phyloP scores from a whole-genome alignment of 257 asterid genomes.

The Ballota nigra region DNA sequence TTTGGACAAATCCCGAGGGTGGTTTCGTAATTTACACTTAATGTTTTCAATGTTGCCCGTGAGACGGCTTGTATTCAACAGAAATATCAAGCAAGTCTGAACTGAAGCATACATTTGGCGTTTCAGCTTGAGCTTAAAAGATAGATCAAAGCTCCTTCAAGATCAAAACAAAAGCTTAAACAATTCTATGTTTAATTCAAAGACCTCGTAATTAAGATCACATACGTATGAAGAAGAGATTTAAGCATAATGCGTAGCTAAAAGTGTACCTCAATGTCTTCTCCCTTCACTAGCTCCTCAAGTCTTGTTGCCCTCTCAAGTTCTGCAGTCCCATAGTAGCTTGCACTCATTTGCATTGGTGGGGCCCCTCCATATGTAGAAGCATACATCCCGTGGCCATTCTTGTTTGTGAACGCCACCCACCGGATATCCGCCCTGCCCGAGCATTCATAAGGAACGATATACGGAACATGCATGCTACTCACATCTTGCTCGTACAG shows the following conservation, averaged over 20 bases:
- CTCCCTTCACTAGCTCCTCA: slow-evolving; percentile 70
- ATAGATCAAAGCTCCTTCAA: neutral
- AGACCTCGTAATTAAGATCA: neutral
- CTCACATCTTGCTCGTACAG: slow-evolving; percentile 59
- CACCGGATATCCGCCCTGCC: slow-evolving; percentile 99
- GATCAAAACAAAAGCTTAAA: neutral
- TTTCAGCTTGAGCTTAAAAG: too few relatives aligned
- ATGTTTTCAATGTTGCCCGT: neutral
- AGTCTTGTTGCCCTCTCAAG: slow-evolving; percentile 78
- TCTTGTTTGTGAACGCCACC: slow-evolving; percentile 71
- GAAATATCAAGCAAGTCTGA: neutral
- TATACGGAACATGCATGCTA: slow-evolving; percentile 89
- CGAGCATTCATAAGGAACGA: slow-evolving; percentile 72
- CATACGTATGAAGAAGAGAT: neutral
- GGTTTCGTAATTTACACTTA: neutral
- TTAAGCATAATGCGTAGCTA: too few relatives aligned
- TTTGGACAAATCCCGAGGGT: neutral
- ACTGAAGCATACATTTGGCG: neutral
- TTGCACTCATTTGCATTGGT: slow-evolving; percentile 91
- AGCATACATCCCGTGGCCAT: slow-evolving; percentile 76
- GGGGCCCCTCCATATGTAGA: slow-evolving; percentile 69
- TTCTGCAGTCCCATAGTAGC: slow-evolving; percentile 82
- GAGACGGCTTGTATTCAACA: neutral
- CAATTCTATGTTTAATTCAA: neutral
- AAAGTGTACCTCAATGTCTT: slow-evolving; percentile 72